These are phyloP conservation scores for Wickerhamomyces hampshirensis DNA, from an alignment of 805 yeast species.

Conservation along the genomic window DNA sequence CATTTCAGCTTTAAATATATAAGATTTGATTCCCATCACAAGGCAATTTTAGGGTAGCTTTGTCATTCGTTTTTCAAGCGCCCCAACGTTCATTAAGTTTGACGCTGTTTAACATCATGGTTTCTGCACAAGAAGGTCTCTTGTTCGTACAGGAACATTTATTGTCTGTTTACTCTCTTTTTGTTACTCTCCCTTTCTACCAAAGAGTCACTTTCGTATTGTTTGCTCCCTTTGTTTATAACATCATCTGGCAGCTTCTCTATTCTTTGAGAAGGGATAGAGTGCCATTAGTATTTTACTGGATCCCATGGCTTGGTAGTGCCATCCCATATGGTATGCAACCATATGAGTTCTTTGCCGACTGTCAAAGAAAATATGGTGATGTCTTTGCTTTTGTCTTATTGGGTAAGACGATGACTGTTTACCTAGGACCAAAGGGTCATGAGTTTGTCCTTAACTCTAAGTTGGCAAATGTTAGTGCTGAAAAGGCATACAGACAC, in stretches of 20 bases:
- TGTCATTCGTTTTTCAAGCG: no score
- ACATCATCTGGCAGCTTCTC: conserved; percentile 58
- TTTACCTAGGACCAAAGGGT: conserved; percentile 94
- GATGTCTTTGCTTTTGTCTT: conserved; percentile 89
- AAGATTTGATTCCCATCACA: not conserved
- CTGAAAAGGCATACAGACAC: conserved; percentile 94
- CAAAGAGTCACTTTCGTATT: conserved; percentile 32
- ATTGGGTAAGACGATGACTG: conserved; percentile 91
- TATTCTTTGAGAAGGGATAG: conserved; percentile 75
- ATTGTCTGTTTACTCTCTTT: conserved; percentile 16
- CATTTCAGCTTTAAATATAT: no score
- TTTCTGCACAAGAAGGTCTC: conserved; percentile 13
- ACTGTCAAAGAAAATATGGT: conserved; percentile 78
- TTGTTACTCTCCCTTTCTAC: conserved; percentile 29
- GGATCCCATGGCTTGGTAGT: conserved; percentile 95
- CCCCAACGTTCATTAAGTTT: no score
- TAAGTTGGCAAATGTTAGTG: conserved; percentile 82
- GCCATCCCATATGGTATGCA: conserved; percentile 87
- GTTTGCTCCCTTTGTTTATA: conserved; percentile 55
- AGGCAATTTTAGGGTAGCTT: no score
- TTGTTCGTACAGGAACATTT: conserved; percentile 11
- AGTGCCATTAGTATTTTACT: conserved; percentile 85
- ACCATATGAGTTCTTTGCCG: conserved; percentile 85
- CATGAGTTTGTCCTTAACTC: conserved; percentile 95
- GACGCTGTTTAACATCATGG: conserved; percentile 20